Evolutionary conservation across 495 filamentous ascomycete species (phyloP), one percentile per base, ranked within the genome.

Genomic region (Schizothecium vesticola): DNA sequence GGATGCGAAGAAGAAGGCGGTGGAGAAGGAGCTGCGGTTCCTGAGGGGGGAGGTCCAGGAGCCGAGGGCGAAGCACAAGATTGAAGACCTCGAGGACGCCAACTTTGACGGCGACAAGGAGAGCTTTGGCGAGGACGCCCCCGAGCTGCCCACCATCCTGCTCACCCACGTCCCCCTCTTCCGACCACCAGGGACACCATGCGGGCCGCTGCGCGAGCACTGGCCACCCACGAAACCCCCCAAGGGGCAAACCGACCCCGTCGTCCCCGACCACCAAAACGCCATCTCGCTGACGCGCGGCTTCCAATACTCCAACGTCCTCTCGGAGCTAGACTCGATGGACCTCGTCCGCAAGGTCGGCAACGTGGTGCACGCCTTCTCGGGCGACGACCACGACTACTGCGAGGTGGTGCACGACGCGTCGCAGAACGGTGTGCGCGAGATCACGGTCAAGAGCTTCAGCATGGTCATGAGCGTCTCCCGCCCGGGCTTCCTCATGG

Each of bases 361-460:
- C 22, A 88, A 92, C 60, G 88, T 97, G 21, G 78, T 83, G 36
- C 88, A 93, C 63, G 89, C 92, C 56, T 98, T 97, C 75, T 96
- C 93, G 1, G 96, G 96, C 2, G 96, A 99, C 72, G 96, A 99
- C 77, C 96, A 99, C 78, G 96, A 99, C 78, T 97, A 98, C 80
- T 99, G 96, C 79, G 93, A 97, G 65, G 78, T 98, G 25, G 79
- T 86, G 2, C 96, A 99, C 75, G 84, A 88, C 67, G 86, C 83
- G 11, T 79, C 85, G 21, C 84, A 86, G 67, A 82, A 82, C 7
- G 86, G 85, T 56, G 89, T 94, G 1, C 86, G 83, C 26, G 96
- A 99, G 73, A 94, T 97, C 70, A 98, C 96, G 0, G 93, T 98
- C 66, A 99, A 99, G 79, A 91, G 88, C 70, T 83, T 96, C 55